Percentiles rank a stretch among this genome's conserved stretches.
These are phyloP conservation scores for Capsella bursapastoris DNA, from an alignment of 345 rosid genomes.

Conservation along the genomic window DNA sequence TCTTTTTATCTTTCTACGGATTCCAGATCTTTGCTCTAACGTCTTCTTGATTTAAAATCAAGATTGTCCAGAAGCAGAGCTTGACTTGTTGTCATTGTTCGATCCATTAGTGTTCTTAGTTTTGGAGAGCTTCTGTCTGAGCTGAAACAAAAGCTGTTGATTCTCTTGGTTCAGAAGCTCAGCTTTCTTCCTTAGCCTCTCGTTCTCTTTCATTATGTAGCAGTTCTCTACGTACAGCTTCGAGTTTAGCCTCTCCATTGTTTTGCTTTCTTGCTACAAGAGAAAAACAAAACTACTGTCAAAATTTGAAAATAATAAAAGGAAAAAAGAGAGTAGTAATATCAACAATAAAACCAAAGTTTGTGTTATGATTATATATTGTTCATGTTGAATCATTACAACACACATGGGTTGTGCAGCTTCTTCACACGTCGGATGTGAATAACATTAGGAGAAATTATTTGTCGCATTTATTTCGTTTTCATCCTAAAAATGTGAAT, in stretches of 20 bases:
- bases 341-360: slow-evolving; percentile 38
- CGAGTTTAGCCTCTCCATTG: slow-evolving; percentile 92
- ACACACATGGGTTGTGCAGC: slow-evolving; percentile 48
- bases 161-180: slow-evolving; percentile 96
- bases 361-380: slow-evolving; percentile 38
- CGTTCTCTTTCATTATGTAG: slow-evolving; percentile 90
- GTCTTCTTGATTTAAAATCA: slow-evolving; percentile 32
- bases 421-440: slow-evolving; percentile 43
- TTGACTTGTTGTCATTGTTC: slow-evolving; percentile 41
- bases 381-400: slow-evolving; percentile 38
- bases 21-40: slow-evolving; percentile 4
- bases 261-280: slow-evolving; percentile 20
- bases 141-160: slow-evolving; percentile 84
- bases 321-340: slow-evolving; percentile 28
- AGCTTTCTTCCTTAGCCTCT: slow-evolving; percentile 96
- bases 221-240: slow-evolving; percentile 79
- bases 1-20: neutral
- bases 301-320: neutral
- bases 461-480: slow-evolving; percentile 45
- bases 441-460: slow-evolving; percentile 33
- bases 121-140: slow-evolving; percentile 73
- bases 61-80: slow-evolving; percentile 44
- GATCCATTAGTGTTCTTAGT: slow-evolving; percentile 45
- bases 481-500: slow-evolving; percentile 31
- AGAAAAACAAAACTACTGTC: slow-evolving; percentile 25